phyloP scores from a whole-genome alignment of 352 stramenopile genomes.

The Phytophthora melonis region DNA sequence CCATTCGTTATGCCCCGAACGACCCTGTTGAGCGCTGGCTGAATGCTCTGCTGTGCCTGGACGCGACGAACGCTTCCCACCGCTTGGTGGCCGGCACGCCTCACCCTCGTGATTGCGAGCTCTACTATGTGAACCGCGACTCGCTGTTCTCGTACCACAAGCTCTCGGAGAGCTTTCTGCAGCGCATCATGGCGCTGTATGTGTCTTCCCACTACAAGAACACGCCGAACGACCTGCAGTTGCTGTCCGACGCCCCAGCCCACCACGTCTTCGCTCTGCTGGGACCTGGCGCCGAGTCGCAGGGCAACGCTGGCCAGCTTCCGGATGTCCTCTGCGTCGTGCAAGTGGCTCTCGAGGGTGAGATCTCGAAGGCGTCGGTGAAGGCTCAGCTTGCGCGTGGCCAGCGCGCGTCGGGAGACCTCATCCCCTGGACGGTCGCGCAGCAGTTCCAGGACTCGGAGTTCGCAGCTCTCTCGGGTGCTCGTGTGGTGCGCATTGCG shows the following conservation, averaged over 20 bases:
- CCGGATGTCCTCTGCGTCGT: constrained; percentile 99
- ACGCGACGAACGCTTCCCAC: constrained; percentile 85
- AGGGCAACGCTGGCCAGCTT: constrained; percentile 91
- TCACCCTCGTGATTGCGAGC: constrained; percentile 96
- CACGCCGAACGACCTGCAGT: constrained; percentile 99
- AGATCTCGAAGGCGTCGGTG: constrained; percentile 97
- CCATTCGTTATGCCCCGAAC: constrained; percentile 97
- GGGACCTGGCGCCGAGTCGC: constrained; percentile 92
- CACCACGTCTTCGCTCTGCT: constrained; percentile 99
- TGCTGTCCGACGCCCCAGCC: constrained; percentile 98
- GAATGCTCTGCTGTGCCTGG: constrained; percentile 97
- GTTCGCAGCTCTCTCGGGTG: constrained; percentile 97
- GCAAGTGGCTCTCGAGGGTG: constrained; percentile 97
- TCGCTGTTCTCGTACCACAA: constrained; percentile 99
- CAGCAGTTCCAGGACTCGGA: constrained; percentile 99
- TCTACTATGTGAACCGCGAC: constrained; percentile 99
- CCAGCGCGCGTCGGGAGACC: constrained; percentile 97
- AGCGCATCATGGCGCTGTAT: constrained; percentile 96
- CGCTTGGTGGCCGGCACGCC: constrained; percentile 94
- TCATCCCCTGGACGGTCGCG: constrained; percentile 99
- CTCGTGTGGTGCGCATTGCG: constrained; percentile 97
- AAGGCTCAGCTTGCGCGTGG: constrained; percentile 95
- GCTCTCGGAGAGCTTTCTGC: constrained; percentile 96
- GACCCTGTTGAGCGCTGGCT: constrained; percentile 99
- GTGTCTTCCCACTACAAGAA: constrained; percentile 99